Evolutionary conservation across 192 early-diverging fungal genomes (phyloP).

Genomic region (Coemansia sp.): DNA sequence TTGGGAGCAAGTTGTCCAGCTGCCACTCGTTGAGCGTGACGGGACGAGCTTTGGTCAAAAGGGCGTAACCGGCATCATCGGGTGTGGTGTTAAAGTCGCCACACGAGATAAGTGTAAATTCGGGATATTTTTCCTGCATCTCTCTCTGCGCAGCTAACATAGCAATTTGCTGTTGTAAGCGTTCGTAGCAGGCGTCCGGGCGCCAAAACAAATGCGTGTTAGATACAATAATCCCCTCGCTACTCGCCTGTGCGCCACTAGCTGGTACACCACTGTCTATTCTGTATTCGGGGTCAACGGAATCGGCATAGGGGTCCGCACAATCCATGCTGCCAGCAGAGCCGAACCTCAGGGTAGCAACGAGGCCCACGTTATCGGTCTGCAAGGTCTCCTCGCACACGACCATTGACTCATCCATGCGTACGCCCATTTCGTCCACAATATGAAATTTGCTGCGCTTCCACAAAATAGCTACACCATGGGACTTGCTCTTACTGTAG

Average conservation of each 20-base stretch:
- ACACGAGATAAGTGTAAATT: slow-evolving; percentile 17
- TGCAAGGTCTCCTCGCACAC: slow-evolving; percentile 34
- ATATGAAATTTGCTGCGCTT: slow-evolving; percentile 26
- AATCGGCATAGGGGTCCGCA: slow-evolving; percentile 15
- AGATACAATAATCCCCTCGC: slow-evolving; percentile 39
- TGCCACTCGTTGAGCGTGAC: slow-evolving; percentile 49
- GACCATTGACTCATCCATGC: slow-evolving; percentile 28
- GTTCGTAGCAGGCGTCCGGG: slow-evolving; percentile 43
- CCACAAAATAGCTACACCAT: slow-evolving; percentile 45
- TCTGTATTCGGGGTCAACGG: slow-evolving; percentile 15
- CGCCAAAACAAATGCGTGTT: slow-evolving; percentile 50
- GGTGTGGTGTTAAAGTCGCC: slow-evolving; percentile 63
- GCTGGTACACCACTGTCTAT: not conserved
- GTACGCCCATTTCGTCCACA: slow-evolving; percentile 19
- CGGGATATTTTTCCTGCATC: slow-evolving; percentile 35
- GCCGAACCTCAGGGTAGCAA: slow-evolving; percentile 21
- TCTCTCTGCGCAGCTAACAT: slow-evolving; percentile 17
- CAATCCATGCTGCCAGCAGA: not conserved
- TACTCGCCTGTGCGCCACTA: not conserved
- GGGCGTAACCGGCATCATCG: slow-evolving; percentile 58
- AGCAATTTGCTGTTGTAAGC: slow-evolving; percentile 48
- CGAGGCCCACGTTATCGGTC: slow-evolving; percentile 46
- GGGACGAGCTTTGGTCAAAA: slow-evolving; percentile 55
- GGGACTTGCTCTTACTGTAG: slow-evolving; percentile 32
- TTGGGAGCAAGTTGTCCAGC: slow-evolving; percentile 47